Base-by-base conservation (phyloP, 352 stramenopile species). In the Phytophthora melonis region DNA sequence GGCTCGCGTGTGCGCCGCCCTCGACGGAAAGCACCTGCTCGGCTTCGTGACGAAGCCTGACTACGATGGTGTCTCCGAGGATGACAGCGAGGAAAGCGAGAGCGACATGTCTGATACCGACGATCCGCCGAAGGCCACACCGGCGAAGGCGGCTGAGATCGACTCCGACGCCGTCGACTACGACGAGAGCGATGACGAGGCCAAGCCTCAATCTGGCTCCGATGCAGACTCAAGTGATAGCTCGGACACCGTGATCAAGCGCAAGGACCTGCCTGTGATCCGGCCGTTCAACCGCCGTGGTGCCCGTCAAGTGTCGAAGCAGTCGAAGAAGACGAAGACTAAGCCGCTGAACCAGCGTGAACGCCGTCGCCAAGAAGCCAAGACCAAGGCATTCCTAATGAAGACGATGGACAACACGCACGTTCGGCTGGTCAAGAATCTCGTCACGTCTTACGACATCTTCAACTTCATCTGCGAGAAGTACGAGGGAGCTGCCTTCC, bases 21-120 rank as follows among this genome's bases (percentile, higher is more conserved):
- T 67, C 11, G 60, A 67, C 19, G 60, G n/a, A 27, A 67, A 67
- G 34, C 60, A 67, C 13, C 60, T 54, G 11, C 49, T 52, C 13
- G 32, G 32, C 34, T 62, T 52, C 34, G 56, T 54, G 13, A 49
- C 11, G 47, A 54, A 32, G 47, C 11, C 47, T 19, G 14, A 54
- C 47, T 54, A 54, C n/a, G 19, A 54, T 54, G 41, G 41, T 18
- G 47, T 54, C n/a, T 54, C 47, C 47, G 47, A 54, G 2, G 47
- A 54, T 27, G 21, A 27, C 47, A 27, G 13, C 3, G 47, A 30
- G 47, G 9, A 7, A n/a, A n/a, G 10, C 6, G 47, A 30, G n/a
- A 30, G 47, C 47, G 7, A 54, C n/a, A 54, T 54, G n/a, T 27
- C 47, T 9, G 47, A 27, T n/a, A 10, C 25, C 47, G 47, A 54